phyloP scores from a whole-genome alignment of 345 rosid genomes.

The Geranium brycei region DNA sequence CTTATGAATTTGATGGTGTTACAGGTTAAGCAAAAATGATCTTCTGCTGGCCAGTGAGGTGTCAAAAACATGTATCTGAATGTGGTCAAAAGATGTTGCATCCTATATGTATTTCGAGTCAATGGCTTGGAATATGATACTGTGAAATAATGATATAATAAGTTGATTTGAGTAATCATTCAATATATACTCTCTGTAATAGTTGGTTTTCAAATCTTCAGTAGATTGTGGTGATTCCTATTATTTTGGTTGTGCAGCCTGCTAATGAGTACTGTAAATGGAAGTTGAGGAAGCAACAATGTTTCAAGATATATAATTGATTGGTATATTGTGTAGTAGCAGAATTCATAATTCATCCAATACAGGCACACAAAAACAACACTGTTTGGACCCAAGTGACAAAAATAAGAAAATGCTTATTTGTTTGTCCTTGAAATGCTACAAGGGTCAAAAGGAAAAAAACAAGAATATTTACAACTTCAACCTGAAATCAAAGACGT shows the following conservation, averaged over 20 bases:
- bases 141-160: too few species aligned
- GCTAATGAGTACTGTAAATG: too few species aligned
- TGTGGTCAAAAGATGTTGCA: background rate
- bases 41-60: background rate
- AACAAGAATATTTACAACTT: background rate
- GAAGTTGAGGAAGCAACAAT: too few species aligned
- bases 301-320: too few species aligned
- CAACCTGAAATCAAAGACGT: background rate
- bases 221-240: background rate
- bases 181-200: background rate
- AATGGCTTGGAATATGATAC: background rate
- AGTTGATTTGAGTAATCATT: background rate
- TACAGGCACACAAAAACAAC: too few species aligned
- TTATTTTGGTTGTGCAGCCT: too few species aligned
- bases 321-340: too few species aligned
- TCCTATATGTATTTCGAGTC: background rate
- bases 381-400: too few species aligned
- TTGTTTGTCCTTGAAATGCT: background rate
- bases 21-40: slow-evolving; percentile 29
- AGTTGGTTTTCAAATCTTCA: background rate
- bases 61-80: background rate
- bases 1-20: background rate
- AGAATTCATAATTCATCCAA: too few species aligned
- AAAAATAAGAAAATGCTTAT: background rate
- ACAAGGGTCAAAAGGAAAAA: background rate